Base-by-base conservation (phyloP, 176 grass and related monocot genomes). In the Rhynchospora tenuis region DNA sequence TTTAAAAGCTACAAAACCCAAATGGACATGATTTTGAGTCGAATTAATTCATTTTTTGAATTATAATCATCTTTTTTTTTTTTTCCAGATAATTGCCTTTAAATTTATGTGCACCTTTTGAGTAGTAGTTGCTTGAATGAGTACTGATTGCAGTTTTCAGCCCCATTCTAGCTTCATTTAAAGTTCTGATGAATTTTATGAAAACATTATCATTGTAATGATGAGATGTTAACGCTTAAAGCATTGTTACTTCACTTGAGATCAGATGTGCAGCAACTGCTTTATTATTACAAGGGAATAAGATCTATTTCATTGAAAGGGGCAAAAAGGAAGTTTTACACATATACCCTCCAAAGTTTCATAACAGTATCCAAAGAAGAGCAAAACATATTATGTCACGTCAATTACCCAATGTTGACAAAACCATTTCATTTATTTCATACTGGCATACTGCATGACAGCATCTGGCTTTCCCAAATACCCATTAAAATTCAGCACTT, bases 171-270 rank as follows among this genome's bases (percentile, higher is more conserved):
- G 24, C 73, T 76, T 55, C 29, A 9, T 54, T 76, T 54, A 5
- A 76, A 76, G 48, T 14, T 22, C 24, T 28, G 5, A 9, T 76
- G 47, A 55, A 8, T 50, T 82, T 33, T 27, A 17, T 48, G 44
- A 67, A 31, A 74, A 52, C 58, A 50, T 82, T 82, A 51, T 82
- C 47, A 33, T 42, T 42, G 47, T 60, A 65, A 64, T 82, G 10
- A 28, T 81, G 46, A 61, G 22, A n/a, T 19, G 17, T 7, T 46
- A 81, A 63, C 63, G 29, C 29, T 7, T 46, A 81, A 63, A 46
- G 29, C 29, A 81, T 76, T 19, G 24, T 55, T 14, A 6, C 0
- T 8, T 22, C 73, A 76, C 54, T 55, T 15, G 24, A 76, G 48
- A 27, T 76, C 14, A 8, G 23, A 76, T 12, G 20, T 74, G 73